A percentile compares a stretch with the other conserved stretches of the same genome.
These are phyloP conservation scores for Oryza coarctata DNA, from an alignment of 176 grass and related monocot species.

Conservation along the genomic window DNA sequence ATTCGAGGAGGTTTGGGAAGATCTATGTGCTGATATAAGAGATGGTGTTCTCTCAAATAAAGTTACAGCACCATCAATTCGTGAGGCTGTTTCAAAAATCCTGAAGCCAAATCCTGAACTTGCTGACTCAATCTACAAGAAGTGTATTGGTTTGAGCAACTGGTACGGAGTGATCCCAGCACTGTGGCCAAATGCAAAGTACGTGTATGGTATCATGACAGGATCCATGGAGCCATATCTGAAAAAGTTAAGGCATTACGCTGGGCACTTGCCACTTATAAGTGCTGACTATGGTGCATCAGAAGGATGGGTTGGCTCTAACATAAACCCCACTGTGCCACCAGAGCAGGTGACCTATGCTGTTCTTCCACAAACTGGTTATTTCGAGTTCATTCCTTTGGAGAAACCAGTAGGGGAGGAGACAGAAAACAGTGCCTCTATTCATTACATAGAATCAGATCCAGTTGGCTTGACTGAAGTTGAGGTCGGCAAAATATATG, in stretches of 20 bases:
- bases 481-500: constrained; percentile 77
- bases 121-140: constrained; percentile 67
- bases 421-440: constrained; percentile 37
- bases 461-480: constrained; percentile 87
- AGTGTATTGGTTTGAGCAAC: constrained; percentile 64
- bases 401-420: constrained; percentile 68
- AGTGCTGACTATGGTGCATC: constrained; percentile 90
- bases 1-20: constrained; percentile 82
- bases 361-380: constrained; percentile 74
- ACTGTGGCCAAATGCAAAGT: constrained; percentile 94
- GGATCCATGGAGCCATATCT: constrained; percentile 99
- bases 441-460: constrained; percentile 84
- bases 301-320: constrained; percentile 96
- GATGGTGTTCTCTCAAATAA: constrained; percentile 72
- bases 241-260: constrained; percentile 90
- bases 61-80: constrained; percentile 67
- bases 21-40: constrained; percentile 76
- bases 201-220: constrained; percentile 90
- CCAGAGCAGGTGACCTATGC: constrained; percentile 80
- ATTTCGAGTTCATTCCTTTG: constrained; percentile 97
- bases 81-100: constrained; percentile 77
- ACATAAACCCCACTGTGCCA: constrained; percentile 62
- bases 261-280: constrained; percentile 78
- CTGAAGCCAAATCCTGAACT: constrained; percentile 70
- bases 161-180: constrained; percentile 93